Percentiles rank a stretch among this genome's conserved stretches.
Evolutionary conservation across 495 filamentous ascomycete species (phyloP).

Genomic region (Penicillium desertorum): DNA sequence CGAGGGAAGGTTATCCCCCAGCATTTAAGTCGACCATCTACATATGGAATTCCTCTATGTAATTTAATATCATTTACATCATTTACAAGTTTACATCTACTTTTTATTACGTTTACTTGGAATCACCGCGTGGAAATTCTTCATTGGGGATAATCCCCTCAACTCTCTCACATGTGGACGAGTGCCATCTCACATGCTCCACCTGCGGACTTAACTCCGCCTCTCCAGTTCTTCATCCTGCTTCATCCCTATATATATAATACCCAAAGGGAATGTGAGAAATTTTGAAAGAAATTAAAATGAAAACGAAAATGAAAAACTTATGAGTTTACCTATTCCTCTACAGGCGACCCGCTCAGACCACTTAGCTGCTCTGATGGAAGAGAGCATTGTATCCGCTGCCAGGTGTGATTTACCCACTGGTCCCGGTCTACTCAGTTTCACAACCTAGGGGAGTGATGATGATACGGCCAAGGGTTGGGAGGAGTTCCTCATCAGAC

Average conservation of each 20-base stretch:
- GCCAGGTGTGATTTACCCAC: too few relatives aligned
- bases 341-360: neutral
- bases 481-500: neutral
- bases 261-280: neutral
- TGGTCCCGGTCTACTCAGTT: neutral
- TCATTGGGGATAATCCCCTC: neutral
- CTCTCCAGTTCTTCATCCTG: neutral
- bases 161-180: neutral
- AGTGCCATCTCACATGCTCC: neutral
- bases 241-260: neutral
- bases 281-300: too few relatives aligned
- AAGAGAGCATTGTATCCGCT: neutral
- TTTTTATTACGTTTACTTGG: neutral
- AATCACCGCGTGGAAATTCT: neutral
- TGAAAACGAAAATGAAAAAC: too few relatives aligned
- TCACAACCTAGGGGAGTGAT: neutral
- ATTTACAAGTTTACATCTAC: neutral
- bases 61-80: neutral
- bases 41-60: too few relatives aligned
- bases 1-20: slow-evolving; percentile 2
- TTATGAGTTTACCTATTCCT: too few relatives aligned
- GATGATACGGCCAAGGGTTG: neutral
- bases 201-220: neutral
- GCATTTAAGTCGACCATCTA: neutral
- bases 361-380: neutral